Percentiles rank a stretch among this genome's conserved stretches.
phyloP scores from a whole-genome alignment of 129 eudicot genomes.

The Chrysanthemum makinoi region DNA sequence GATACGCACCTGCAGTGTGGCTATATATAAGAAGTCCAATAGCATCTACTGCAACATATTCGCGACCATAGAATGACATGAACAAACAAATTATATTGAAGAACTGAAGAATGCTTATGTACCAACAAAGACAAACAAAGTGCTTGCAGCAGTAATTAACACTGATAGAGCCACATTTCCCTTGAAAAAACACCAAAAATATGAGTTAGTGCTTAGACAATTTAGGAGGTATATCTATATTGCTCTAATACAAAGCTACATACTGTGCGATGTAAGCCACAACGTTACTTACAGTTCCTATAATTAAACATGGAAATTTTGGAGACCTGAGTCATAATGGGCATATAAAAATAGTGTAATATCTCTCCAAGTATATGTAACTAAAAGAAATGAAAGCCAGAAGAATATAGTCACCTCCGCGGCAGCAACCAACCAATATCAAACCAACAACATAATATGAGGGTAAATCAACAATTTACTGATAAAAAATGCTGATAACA shows the following conservation, averaged over 20 bases:
- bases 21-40: too few species aligned
- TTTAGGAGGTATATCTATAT: neutral
- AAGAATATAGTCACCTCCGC: slow-evolving; percentile 61
- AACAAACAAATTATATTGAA: neutral
- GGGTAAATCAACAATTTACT: slow-evolving; percentile 76
- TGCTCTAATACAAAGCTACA: slow-evolving; percentile 15
- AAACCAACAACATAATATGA: slow-evolving; percentile 89
- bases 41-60: too few species aligned
- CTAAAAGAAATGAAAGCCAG: slow-evolving; percentile 7
- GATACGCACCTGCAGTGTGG: too few species aligned
- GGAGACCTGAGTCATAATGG: slow-evolving; percentile 18
- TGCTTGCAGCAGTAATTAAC: slow-evolving; percentile 92
- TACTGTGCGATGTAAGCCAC: slow-evolving; percentile 96
- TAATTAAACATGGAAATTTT: slow-evolving; percentile 21
- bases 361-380: slow-evolving; percentile 1
- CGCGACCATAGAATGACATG: too few species aligned
- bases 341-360: neutral
- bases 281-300: slow-evolving; percentile 94
- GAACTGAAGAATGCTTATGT: slow-evolving; percentile 24
- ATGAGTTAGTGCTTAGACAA: slow-evolving; percentile 20
- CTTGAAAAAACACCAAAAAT: slow-evolving; percentile 37
- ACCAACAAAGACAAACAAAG: slow-evolving; percentile 88
- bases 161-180: slow-evolving; percentile 98
- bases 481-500: slow-evolving; percentile 62
- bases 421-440: slow-evolving; percentile 94